phyloP scores from a whole-genome alignment of 176 grass and related monocot species.

The Zoysia pacifica region DNA sequence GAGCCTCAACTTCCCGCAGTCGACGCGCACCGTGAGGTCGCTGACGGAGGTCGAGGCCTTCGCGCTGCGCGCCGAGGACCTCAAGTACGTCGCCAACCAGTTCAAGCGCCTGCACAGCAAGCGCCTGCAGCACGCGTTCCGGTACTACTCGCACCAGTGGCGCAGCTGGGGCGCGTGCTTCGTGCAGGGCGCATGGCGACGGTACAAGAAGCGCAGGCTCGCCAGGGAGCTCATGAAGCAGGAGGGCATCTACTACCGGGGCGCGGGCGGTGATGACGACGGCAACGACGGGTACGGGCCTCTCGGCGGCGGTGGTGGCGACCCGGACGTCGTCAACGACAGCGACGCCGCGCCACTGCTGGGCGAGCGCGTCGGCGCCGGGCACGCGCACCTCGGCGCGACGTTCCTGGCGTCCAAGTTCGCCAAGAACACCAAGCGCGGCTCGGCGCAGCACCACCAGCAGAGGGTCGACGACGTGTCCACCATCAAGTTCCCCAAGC shows the following conservation, averaged over 20 bases:
- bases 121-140: slow-evolving; percentile 89
- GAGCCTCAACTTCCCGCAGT: slow-evolving; percentile 80
- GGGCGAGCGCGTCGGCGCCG: background rate
- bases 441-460: slow-evolving; percentile 37
- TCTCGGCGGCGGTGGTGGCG: background rate
- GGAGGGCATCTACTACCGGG: slow-evolving; percentile 52
- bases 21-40: slow-evolving; percentile 73
- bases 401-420: slow-evolving; percentile 84
- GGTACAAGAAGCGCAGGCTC: slow-evolving; percentile 78
- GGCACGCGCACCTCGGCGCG: slow-evolving; percentile 52
- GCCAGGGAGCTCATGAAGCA: slow-evolving; percentile 75
- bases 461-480: slow-evolving; percentile 47
- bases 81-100: slow-evolving; percentile 94
- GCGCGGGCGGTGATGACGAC: slow-evolving; percentile 4
- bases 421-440: slow-evolving; percentile 77
- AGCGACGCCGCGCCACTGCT: slow-evolving; percentile 47
- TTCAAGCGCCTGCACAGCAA: slow-evolving; percentile 95
- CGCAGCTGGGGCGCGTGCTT: slow-evolving; percentile 88
- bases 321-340: background rate
- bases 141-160: slow-evolving; percentile 98
- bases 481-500: slow-evolving; percentile 71
- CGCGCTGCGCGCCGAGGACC: slow-evolving; percentile 81
- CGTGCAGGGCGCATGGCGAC: slow-evolving; percentile 81
- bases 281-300: background rate
- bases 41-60: slow-evolving; percentile 90